Evolutionary conservation across 169 alveolate species (phyloP).

Genomic region (Plasmodium relictum): DNA sequence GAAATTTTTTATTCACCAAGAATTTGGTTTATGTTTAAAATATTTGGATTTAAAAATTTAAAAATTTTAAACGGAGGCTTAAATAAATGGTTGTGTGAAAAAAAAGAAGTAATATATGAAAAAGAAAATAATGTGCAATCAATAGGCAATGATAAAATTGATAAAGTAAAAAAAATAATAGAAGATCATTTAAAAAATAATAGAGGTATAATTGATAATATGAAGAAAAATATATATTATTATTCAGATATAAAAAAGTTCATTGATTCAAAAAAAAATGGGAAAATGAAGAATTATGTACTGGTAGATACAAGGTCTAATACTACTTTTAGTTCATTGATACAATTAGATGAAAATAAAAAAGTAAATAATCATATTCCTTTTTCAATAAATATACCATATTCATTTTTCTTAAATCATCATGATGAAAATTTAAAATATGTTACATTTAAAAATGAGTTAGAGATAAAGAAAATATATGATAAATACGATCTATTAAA

Average conservation of each 20-base stretch:
- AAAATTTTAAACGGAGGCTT: conserved; percentile 69
- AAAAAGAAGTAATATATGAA: conserved; percentile 9
- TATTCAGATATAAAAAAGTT: conserved; percentile 47
- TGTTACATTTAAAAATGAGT: conserved; percentile 51
- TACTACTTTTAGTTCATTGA: conserved; percentile 26
- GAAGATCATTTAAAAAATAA: conserved; percentile 43
- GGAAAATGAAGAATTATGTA: conserved; percentile 7
- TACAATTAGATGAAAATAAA: conserved; percentile 23
- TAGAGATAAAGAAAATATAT: conserved; percentile 25
- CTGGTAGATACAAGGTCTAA: conserved; percentile 51
- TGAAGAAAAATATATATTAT: conserved; percentile 35
- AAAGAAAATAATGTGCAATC: neutral
- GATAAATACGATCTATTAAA: conserved; percentile 44
- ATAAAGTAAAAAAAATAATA: conserved; percentile 13
- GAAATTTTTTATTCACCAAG: conserved; percentile 70
- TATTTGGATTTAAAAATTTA: conserved; percentile 46
- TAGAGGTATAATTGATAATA: conserved; percentile 17
- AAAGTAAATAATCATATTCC: conserved; percentile 44
- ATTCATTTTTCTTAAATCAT: conserved; percentile 33
- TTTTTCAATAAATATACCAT: conserved; percentile 49
- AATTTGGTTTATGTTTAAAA: conserved; percentile 63
- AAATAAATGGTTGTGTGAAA: conserved; percentile 63
- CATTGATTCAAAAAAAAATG: conserved; percentile 10
- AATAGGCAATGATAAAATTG: neutral
- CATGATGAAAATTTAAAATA: conserved; percentile 41